A percentile compares a stretch with the other conserved stretches of the same genome.
These are phyloP conservation scores for Astraeus odoratus DNA, from an alignment of 768 basidiomycete genomes.

Conservation along the genomic window DNA sequence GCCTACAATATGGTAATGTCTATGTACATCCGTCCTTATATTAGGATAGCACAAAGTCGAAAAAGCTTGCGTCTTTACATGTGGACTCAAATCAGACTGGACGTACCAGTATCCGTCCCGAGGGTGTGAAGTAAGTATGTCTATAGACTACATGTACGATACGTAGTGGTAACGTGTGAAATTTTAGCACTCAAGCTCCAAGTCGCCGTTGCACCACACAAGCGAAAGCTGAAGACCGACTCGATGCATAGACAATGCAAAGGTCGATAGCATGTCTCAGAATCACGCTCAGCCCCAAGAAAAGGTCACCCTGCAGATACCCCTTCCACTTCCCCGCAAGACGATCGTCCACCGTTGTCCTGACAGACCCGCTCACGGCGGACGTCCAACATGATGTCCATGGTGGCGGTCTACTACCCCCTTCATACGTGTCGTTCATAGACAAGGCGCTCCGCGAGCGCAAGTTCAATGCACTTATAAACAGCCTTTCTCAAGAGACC, in stretches of 20 bases:
- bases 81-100: too few species aligned
- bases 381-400: slow-evolving; percentile 1
- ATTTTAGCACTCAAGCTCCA: too few species aligned
- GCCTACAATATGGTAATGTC: slow-evolving; percentile 12
- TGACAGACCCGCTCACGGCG: not conserved
- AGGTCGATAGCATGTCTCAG: slow-evolving; percentile 17
- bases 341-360: not conserved
- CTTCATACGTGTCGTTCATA: not conserved
- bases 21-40: too few species aligned
- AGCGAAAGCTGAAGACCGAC: not conserved
- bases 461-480: slow-evolving; percentile 23
- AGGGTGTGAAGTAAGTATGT: too few species aligned
- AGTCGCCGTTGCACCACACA: not conserved
- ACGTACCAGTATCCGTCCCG: too few species aligned
- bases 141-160: too few species aligned
- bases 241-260: slow-evolving; percentile 18
- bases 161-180: not conserved
- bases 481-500: slow-evolving; percentile 25
- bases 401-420: slow-evolving; percentile 2
- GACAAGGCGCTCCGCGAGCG: slow-evolving; percentile 12
- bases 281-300: slow-evolving; percentile 7
- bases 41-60: too few species aligned
- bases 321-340: slow-evolving; percentile 8
- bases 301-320: slow-evolving; percentile 4
- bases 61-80: too few species aligned